Evolutionary conservation across 106 monocot species (phyloP).

Genomic region (Dendrobium chrysotoxum): DNA sequence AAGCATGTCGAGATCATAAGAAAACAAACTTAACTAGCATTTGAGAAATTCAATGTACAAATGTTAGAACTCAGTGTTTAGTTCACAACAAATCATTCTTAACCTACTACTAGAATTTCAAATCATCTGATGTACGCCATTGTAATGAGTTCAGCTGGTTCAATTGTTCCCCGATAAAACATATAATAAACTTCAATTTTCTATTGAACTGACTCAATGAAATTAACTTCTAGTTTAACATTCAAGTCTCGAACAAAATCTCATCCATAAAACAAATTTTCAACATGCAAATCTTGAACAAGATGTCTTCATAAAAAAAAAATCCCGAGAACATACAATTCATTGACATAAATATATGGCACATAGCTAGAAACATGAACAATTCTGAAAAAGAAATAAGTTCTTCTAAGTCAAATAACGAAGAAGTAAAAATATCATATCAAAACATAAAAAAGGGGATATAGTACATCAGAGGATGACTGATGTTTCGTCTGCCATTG

Average conservation of each 20-base stretch:
- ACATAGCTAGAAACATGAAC: background rate
- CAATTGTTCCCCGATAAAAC: background rate
- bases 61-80: background rate
- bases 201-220: background rate
- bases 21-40: background rate
- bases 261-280: background rate
- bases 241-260: background rate
- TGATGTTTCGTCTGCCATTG: constrained; percentile 57
- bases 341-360: background rate
- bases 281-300: background rate
- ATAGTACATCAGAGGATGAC: constrained; percentile 27
- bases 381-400: background rate
- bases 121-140: background rate
- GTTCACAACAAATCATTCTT: background rate
- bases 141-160: background rate
- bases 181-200: background rate
- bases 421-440: background rate
- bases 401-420: background rate
- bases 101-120: background rate
- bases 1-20: background rate
- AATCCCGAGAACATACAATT: background rate
- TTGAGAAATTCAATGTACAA: background rate
- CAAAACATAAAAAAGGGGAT: background rate
- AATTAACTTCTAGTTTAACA: background rate
- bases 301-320: background rate